A percentile compares a stretch with the other conserved stretches of the same genome.
Evolutionary conservation across 2,329 filamentous ascomycete genomes (phyloP).

Genomic region (Cercospora citrullina): DNA sequence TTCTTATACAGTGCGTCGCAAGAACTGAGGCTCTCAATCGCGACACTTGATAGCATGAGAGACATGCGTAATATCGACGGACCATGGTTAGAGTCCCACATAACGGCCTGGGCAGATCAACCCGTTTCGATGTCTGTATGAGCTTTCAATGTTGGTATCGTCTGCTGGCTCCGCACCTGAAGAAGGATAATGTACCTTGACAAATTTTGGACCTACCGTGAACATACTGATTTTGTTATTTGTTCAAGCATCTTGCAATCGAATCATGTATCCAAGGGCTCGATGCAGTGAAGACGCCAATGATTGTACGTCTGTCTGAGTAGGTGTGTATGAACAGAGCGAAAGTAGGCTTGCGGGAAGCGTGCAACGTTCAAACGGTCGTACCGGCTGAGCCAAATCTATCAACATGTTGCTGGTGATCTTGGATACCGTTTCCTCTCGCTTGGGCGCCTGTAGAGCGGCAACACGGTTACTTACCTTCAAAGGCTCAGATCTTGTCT

Average conservation of each 20-base stretch:
- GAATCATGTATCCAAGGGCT: background rate
- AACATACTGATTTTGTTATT: background rate
- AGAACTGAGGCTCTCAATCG: background rate
- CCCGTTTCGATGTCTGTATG: background rate
- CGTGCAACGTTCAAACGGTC: constrained; percentile 3
- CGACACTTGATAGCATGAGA: background rate
- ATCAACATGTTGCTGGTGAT: background rate
- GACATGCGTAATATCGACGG: constrained; percentile 3
- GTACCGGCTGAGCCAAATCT: background rate
- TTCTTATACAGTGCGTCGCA: background rate
- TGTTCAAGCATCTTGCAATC: background rate
- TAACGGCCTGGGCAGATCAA: background rate
- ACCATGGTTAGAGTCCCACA: background rate
- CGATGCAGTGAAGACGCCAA: background rate
- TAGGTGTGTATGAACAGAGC: background rate
- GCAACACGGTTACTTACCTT: background rate
- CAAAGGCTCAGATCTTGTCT: background rate
- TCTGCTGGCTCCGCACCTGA: background rate
- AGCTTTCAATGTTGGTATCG: background rate
- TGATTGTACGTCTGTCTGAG: too few species aligned
- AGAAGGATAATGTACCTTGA: too few species aligned
- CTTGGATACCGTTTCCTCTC: background rate
- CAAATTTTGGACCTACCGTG: background rate
- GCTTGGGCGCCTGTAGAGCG: background rate
- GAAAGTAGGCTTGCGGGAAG: background rate